These are phyloP conservation scores for Hypoxylon sp. DNA, from an alignment of 2,329 filamentous ascomycete genomes.

Conservation along the genomic window DNA sequence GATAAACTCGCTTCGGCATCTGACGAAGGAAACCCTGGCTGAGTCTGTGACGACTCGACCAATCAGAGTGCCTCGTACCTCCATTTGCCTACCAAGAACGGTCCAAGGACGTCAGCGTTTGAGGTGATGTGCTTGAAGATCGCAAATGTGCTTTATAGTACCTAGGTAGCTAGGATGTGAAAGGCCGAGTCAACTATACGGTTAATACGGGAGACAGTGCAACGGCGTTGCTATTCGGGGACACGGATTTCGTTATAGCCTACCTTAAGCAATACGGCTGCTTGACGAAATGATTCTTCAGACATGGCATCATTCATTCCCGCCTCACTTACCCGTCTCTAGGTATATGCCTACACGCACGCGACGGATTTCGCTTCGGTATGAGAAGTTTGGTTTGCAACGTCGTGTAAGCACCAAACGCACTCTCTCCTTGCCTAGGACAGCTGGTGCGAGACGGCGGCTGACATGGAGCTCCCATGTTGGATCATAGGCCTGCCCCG, in stretches of 20 bases:
- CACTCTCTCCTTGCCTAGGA: not conserved
- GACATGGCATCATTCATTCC: not conserved
- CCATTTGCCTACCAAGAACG: slow-evolving; percentile 33
- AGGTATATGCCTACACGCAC: not conserved
- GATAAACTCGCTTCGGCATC: slow-evolving; percentile 8
- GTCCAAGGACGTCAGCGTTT: slow-evolving; percentile 9
- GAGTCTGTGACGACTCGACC: slow-evolving; percentile 21
- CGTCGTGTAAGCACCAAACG: slow-evolving; percentile 2
- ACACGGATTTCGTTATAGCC: not conserved
- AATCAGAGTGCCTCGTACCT: slow-evolving; percentile 16
- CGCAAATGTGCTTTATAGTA: not conserved
- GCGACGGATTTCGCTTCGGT: not conserved
- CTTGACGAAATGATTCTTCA: not conserved
- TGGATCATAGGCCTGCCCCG: not conserved
- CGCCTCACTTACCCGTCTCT: not conserved
- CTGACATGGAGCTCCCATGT: slow-evolving; percentile 7
- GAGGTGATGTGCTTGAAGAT: slow-evolving; percentile 14
- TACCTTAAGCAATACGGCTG: not conserved
- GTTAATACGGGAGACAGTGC: slow-evolving; percentile 5
- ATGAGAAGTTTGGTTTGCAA: slow-evolving; percentile 6
- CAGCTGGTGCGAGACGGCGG: not conserved
- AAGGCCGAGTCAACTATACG: not conserved
- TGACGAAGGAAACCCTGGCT: slow-evolving; percentile 22
- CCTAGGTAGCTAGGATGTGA: not conserved
- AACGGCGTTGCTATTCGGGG: not conserved